Percentiles rank a stretch among this genome's conserved stretches.
Evolutionary conservation across 192 early-diverging fungal genomes (phyloP).

Genomic region (Lobosporangium transversale): DNA sequence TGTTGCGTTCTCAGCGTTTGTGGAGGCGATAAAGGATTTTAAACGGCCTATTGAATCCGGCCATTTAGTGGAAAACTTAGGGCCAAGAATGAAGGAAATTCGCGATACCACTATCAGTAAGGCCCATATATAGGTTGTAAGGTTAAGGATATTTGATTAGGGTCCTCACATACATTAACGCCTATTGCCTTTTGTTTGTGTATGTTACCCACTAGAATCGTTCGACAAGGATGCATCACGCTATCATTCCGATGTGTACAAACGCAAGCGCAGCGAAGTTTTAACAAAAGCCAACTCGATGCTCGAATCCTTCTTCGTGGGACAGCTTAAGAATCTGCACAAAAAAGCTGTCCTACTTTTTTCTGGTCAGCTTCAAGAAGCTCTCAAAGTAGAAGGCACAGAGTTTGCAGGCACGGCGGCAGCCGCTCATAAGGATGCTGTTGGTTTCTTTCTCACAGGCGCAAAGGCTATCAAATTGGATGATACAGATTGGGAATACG

Average conservation of each 20-base stretch:
- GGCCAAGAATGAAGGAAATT: slow-evolving; percentile 66
- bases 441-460: slow-evolving; percentile 25
- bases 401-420: slow-evolving; percentile 71
- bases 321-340: slow-evolving; percentile 89
- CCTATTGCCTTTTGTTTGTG: not conserved
- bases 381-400: slow-evolving; percentile 44
- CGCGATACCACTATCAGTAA: slow-evolving; percentile 64
- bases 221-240: slow-evolving; percentile 93
- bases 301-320: slow-evolving; percentile 80
- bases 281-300: slow-evolving; percentile 77
- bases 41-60: slow-evolving; percentile 80
- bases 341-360: slow-evolving; percentile 76
- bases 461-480: slow-evolving; percentile 62
- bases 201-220: slow-evolving; percentile 57
- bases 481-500: slow-evolving; percentile 77
- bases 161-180: not conserved
- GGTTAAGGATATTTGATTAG: not conserved
- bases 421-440: slow-evolving; percentile 22
- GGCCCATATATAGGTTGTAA: not conserved
- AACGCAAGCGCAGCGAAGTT: slow-evolving; percentile 85
- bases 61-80: slow-evolving; percentile 77
- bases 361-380: slow-evolving; percentile 55
- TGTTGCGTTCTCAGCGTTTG: slow-evolving; percentile 75
- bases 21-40: slow-evolving; percentile 63
- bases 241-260: slow-evolving; percentile 88